Conservation (phyloP, 139 green algal genomes). For the Chlorella sp. region DNA sequence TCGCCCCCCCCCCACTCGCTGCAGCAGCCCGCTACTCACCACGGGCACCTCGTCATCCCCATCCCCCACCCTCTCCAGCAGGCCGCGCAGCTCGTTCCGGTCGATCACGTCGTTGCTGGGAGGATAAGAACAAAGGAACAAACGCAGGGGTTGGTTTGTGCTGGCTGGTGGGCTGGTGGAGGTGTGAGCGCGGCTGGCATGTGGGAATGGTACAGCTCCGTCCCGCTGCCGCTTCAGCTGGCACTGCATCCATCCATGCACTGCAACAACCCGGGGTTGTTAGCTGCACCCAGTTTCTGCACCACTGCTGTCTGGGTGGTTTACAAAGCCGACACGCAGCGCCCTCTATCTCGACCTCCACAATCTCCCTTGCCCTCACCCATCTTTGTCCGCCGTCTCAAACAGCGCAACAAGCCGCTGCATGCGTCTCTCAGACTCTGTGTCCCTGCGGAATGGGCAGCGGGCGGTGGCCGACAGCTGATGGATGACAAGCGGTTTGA, state of each 20-base stretch:
- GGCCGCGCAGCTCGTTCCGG: constrained; percentile 18
- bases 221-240: neutral
- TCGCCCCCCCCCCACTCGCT: no score
- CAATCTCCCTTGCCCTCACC: neutral
- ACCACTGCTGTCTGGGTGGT: neutral
- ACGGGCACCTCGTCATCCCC: constrained; percentile 19
- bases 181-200: no score
- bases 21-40: no score
- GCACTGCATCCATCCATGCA: neutral
- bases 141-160: neutral
- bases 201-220: neutral
- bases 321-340: neutral
- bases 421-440: constrained; percentile 11
- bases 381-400: constrained; percentile 31
- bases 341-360: neutral
- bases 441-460: neutral
- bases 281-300: no score
- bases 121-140: neutral
- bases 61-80: constrained; percentile 46
- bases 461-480: neutral
- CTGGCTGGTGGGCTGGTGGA: neutral
- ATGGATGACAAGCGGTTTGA: no score
- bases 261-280: no score
- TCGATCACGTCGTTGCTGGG: constrained; percentile 45
- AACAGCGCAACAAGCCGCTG: constrained; percentile 15